Evolutionary conservation across 352 stramenopile species (phyloP), one percentile per base, ranked within the genome.

Genomic region (Thraustotheca clavata): DNA sequence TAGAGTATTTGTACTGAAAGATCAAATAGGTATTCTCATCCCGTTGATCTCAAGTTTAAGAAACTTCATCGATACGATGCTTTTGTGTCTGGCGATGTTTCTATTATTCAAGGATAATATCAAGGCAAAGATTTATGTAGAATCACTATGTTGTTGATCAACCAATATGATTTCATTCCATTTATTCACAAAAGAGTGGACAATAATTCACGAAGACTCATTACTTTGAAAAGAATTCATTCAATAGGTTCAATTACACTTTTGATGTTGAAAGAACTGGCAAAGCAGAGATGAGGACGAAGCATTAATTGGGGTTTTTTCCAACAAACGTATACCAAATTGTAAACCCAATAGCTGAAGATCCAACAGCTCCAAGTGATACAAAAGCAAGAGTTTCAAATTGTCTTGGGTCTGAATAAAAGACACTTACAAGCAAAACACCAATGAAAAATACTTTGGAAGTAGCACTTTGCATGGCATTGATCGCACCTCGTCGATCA

Each of bases 31-130:
- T 62, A 55, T 26, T 84, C 80, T 69, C 88, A 89, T 54, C 82
- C 75, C 27, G 71, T 91, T 41, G 77, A 89, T 39, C 70, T 94
- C 49, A 80, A 83, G 41, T 79, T 86, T 34, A 89, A 88, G 69
- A 77, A 80, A 57, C 67, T 90, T 20, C 72, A 80, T 60, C 76
- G 77, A 31, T 80, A 77, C n/a, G 78, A 91, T 62, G 82, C 80
- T 35, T 91, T 91, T 68, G 71, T 94, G 32, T 79, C 73, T 4
- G 79, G 77, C 59, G 79, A 91, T 27, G 77, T 94, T 66, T 67
- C 87, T 43, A 76, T 90, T 54, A 86, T 78, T 6, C 75, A 87
- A 70, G 55, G 26, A 12, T 62, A 62, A 24, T 16, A 43, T 43
- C n/a, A n/a, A n/a, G n/a, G n/a, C n/a, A n/a, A n/a, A n/a, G n/a